Evolutionary conservation across 1,139 yeast genomes (phyloP).

Genomic region (Suhomyces coccinellae): DNA sequence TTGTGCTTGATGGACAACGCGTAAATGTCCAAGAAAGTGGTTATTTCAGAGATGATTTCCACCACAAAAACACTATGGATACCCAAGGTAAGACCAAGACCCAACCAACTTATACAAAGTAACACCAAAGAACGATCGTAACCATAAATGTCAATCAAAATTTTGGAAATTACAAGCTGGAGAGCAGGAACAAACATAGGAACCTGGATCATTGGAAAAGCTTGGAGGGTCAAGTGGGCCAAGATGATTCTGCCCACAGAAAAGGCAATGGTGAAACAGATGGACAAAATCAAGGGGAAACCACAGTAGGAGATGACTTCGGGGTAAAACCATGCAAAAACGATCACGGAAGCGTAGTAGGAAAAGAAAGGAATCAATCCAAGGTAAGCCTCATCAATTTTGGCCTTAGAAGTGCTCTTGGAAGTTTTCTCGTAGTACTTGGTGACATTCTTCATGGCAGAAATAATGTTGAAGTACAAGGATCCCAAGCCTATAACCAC

Average conservation of each 20-base stretch:
- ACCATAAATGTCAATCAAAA: slow-evolving; percentile 40
- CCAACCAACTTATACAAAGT: slow-evolving; percentile 60
- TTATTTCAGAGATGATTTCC: slow-evolving; percentile 82
- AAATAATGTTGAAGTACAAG: slow-evolving; percentile 66
- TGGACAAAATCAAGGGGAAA: slow-evolving; percentile 63
- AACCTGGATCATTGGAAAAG: slow-evolving; percentile 70
- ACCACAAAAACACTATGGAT: slow-evolving; percentile 76
- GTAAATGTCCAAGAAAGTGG: slow-evolving; percentile 79
- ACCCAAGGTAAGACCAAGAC: slow-evolving; percentile 75
- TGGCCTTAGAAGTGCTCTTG: slow-evolving; percentile 22
- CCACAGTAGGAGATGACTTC: slow-evolving; percentile 49
- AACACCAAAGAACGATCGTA: slow-evolving; percentile 43
- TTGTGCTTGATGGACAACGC: slow-evolving; percentile 85
- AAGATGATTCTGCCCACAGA: slow-evolving; percentile 86
- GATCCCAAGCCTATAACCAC: slow-evolving; percentile 54
- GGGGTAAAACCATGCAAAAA: slow-evolving; percentile 49
- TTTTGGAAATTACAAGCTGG: slow-evolving; percentile 50
- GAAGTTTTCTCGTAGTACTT: slow-evolving; percentile 42
- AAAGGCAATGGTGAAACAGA: slow-evolving; percentile 79
- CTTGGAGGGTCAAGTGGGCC: slow-evolving; percentile 80
- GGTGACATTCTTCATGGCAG: slow-evolving; percentile 73
- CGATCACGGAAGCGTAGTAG: slow-evolving; percentile 58
- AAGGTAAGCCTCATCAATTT: slow-evolving; percentile 48
- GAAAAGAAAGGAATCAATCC: slow-evolving; percentile 72
- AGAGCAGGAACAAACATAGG: slow-evolving; percentile 67